These are phyloP conservation scores for Leishmania lainsoni DNA, from an alignment of 208 protist species.

Conservation along the genomic window DNA sequence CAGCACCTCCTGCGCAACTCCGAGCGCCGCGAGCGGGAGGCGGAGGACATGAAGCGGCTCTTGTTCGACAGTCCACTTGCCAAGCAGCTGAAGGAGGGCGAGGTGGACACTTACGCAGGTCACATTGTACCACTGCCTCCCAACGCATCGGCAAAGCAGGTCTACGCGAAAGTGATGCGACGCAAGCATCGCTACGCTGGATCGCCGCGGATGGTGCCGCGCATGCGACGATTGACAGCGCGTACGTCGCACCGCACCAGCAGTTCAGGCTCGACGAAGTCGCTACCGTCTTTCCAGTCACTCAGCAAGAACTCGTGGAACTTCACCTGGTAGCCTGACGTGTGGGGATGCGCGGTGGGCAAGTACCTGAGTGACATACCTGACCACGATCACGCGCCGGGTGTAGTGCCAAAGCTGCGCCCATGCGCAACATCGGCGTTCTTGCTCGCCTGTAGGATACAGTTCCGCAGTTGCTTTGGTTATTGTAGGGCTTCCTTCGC, in stretches of 20 bases:
- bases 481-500: not conserved
- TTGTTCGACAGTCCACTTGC: constrained; percentile 81
- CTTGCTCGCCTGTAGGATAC: not conserved
- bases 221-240: constrained; percentile 41
- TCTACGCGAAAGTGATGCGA: constrained; percentile 74
- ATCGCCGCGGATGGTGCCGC: constrained; percentile 47
- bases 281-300: constrained; percentile 56
- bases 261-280: constrained; percentile 1
- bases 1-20: constrained; percentile 75
- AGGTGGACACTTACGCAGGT: constrained; percentile 69
- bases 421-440: not conserved
- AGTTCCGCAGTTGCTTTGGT: not conserved
- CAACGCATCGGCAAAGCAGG: constrained; percentile 58
- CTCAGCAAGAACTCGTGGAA: constrained; percentile 86
- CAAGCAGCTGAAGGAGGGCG: constrained; percentile 58
- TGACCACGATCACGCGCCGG: not conserved
- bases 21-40: constrained; percentile 55
- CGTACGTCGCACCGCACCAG: constrained; percentile 6
- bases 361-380: not conserved
- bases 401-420: not conserved
- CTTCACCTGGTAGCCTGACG: constrained; percentile 70
- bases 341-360: not conserved
- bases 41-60: constrained; percentile 41
- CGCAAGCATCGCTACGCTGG: constrained; percentile 69
- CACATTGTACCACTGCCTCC: constrained; percentile 82